A percentile compares a stretch with the other conserved stretches of the same genome.
These are phyloP conservation scores for Discostella stelligeroides DNA, from an alignment of 108 stramenopile species.

Conservation along the genomic window DNA sequence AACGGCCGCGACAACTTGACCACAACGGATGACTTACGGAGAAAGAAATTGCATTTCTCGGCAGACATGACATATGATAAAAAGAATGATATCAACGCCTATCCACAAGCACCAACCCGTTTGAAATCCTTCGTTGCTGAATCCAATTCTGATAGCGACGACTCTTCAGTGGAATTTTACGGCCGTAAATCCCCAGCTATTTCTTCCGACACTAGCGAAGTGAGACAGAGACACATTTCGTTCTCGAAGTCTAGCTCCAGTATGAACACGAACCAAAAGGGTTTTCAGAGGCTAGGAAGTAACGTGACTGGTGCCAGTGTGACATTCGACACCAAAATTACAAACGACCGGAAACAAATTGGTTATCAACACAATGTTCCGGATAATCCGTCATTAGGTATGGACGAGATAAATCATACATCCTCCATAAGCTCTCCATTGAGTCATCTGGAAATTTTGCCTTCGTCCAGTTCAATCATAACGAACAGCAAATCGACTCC, in stretches of 20 bases:
- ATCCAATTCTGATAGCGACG: conserved; percentile 34
- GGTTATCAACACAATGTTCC: not conserved
- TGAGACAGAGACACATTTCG: not conserved
- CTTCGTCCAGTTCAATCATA: conserved; percentile 1
- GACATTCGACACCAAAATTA: conserved; percentile 6
- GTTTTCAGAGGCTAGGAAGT: not conserved
- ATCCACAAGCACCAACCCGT: not conserved
- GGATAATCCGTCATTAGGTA: not conserved
- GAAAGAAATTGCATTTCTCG: not conserved
- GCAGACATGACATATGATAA: not conserved
- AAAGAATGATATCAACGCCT: not conserved
- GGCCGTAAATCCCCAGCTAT: conserved; percentile 18
- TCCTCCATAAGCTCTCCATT: too few relatives aligned
- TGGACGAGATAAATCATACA: conserved; percentile 1
- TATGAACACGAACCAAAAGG: not conserved
- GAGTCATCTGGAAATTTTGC: conserved; percentile 5
- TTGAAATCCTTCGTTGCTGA: not conserved
- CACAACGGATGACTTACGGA: not conserved
- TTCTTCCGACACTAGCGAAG: conserved; percentile 3
- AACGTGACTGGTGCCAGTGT: not conserved
- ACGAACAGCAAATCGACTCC: conserved; percentile 5
- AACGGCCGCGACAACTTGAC: not conserved
- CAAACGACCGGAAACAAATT: too few relatives aligned
- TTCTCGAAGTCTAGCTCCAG: conserved; percentile 3
- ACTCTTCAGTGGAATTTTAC: conserved; percentile 39